A percentile compares a stretch with the other conserved stretches of the same genome.
Evolutionary conservation across 106 monocot genomes (phyloP).

Genomic region (Platanthera guangdongensis): DNA sequence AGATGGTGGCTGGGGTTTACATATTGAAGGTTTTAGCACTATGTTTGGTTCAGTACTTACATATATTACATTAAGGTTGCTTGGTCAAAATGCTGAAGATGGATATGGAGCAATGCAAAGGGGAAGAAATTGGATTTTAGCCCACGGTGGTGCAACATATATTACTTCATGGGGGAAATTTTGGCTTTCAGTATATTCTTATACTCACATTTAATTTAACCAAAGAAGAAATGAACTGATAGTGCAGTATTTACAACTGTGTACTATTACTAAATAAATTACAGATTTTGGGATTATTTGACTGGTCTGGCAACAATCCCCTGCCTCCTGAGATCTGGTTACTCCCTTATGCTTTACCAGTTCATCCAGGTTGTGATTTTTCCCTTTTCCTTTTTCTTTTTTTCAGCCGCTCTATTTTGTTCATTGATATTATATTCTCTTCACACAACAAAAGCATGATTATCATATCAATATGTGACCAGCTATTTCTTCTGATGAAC

Average conservation of each 20-base stretch:
- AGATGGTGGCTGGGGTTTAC: constrained; percentile 92
- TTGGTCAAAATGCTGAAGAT: constrained; percentile 58
- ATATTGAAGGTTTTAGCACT: constrained; percentile 73
- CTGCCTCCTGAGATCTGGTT: constrained; percentile 84
- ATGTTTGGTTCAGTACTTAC: constrained; percentile 76
- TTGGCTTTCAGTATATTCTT: constrained; percentile 61
- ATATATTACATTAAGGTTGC: constrained; percentile 72
- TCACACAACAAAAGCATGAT: background rate
- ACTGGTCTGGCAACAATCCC: constrained; percentile 94
- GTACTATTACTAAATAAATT: constrained; percentile 3
- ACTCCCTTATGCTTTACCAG: constrained; percentile 63
- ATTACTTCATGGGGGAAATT: constrained; percentile 87
- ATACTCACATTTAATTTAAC: background rate
- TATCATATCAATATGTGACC: background rate
- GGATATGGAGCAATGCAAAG: constrained; percentile 68
- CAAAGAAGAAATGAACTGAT: background rate
- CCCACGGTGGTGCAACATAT: constrained; percentile 60
- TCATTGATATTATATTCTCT: background rate
- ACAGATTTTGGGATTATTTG: constrained; percentile 87
- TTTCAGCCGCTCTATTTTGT: background rate
- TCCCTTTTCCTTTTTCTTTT: background rate
- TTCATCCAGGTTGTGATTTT: constrained; percentile 72
- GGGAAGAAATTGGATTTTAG: constrained; percentile 69
- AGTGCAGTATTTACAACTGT: background rate
- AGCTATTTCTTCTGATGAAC: background rate